A percentile compares a stretch with the other conserved stretches of the same genome.
These are phyloP conservation scores for Emmonsiellopsis sp. DNA, from an alignment of 2,329 filamentous ascomycete species.

Conservation along the genomic window DNA sequence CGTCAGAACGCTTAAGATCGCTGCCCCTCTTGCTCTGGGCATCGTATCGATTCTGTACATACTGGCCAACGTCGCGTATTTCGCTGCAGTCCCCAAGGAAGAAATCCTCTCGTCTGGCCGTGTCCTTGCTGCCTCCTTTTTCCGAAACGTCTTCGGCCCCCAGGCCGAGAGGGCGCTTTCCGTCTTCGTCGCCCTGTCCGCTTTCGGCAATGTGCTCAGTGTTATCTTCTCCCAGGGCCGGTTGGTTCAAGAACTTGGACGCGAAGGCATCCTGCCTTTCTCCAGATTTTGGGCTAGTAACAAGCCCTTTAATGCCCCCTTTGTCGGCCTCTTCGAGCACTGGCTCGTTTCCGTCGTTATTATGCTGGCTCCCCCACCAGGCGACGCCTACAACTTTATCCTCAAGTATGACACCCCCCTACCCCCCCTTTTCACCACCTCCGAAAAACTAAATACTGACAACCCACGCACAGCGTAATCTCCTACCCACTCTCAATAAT, in stretches of 20 bases:
- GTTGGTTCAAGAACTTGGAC: conserved; percentile 46
- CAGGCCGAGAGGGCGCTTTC: conserved; percentile 50
- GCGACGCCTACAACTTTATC: conserved; percentile 53
- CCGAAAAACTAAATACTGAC: not conserved
- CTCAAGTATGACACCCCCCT: conserved; percentile 17
- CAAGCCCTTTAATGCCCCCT: conserved; percentile 51
- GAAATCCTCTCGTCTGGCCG: conserved; percentile 41
- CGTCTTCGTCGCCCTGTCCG: conserved; percentile 58
- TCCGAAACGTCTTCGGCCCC: conserved; percentile 45
- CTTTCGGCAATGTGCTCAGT: conserved; percentile 57
- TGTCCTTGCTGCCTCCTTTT: conserved; percentile 41
- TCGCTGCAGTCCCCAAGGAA: conserved; percentile 42
- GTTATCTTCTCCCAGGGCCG: conserved; percentile 58
- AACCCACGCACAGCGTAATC: conserved; percentile 3
- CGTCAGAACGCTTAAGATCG: conserved; percentile 53
- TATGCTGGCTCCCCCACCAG: conserved; percentile 52
- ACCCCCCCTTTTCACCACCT: conserved; percentile 35
- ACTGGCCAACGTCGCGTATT: conserved; percentile 52
- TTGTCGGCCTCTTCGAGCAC: conserved; percentile 45
- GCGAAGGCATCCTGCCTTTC: conserved; percentile 55
- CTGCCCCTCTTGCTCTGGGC: conserved; percentile 52
- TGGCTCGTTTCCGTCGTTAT: conserved; percentile 55
- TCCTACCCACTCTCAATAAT: conserved; percentile 18
- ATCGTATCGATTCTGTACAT: conserved; percentile 55
- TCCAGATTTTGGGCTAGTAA: conserved; percentile 56